Evolutionary conservation across 2,329 filamentous ascomycete species (phyloP).

Genomic region (Elsinoe perseae): DNA sequence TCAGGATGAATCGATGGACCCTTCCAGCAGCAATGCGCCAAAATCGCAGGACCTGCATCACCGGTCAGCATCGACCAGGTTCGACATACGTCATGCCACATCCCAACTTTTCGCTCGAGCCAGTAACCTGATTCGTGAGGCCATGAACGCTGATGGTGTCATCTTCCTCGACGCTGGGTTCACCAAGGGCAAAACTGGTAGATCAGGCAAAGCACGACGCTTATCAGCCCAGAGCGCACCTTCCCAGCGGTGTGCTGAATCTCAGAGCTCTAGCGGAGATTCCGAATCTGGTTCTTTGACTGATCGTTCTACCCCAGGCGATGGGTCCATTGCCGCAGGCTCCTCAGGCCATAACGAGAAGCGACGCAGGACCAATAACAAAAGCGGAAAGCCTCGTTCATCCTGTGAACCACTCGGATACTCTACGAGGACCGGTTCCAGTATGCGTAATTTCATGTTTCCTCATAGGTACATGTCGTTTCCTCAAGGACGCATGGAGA

Average conservation of each 20-base stretch:
- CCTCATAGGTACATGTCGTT: slow-evolving; percentile 15
- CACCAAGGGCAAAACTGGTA: slow-evolving; percentile 8
- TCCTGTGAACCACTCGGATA: slow-evolving; percentile 17
- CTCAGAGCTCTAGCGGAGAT: neutral
- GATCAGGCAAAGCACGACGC: neutral
- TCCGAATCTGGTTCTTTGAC: neutral
- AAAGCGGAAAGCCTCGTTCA: neutral
- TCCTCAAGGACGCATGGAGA: slow-evolving; percentile 16
- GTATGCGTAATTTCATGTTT: slow-evolving; percentile 17
- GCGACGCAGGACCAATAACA: neutral
- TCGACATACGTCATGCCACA: slow-evolving; percentile 16
- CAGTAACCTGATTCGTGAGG: slow-evolving; percentile 41
- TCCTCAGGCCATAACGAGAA: neutral
- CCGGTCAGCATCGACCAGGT: neutral
- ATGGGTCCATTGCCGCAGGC: neutral
- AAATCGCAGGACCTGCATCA: neutral
- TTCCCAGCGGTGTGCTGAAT: neutral
- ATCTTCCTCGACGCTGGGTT: slow-evolving; percentile 31
- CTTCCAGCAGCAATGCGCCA: neutral
- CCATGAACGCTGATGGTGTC: slow-evolving; percentile 41
- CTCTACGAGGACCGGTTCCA: slow-evolving; percentile 17
- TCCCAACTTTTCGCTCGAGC: slow-evolving; percentile 37
- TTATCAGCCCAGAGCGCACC: neutral
- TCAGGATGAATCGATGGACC: too few species aligned
- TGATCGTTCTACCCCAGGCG: neutral